Base-by-base conservation (phyloP, 495 filamentous ascomycete species). In the Penicillium subrubescens region DNA sequence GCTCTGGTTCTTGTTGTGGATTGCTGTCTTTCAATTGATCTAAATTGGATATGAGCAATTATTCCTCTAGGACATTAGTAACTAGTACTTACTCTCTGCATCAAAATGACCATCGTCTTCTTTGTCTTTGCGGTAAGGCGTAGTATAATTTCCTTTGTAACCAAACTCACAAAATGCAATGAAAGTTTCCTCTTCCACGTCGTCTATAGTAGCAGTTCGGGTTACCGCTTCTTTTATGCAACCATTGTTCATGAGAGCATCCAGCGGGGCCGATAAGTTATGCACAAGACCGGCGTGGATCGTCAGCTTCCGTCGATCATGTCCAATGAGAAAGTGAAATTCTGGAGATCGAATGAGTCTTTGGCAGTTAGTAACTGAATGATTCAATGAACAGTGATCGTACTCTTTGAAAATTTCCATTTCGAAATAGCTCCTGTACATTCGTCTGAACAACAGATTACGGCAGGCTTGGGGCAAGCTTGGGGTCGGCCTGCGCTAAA, bases 171-270 rank as follows among this genome's bases (percentile, higher is more conserved):
- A 63, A 34, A 63, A 63, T 25, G 11, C 23, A 39, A 63, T 34
- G 37, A 63, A 63, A 2, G 61, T 59, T 50, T 78, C 67, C 58
- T 81, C 80, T 34, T 83, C 68, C 41, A 57, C 51, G 17, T 61
- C 34, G 2, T 59, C 46, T 27, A 59, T 51, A 29, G 35, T 35
- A 34, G 61, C 41, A 23, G 31, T n/a, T 53, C 54, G 10, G 21
- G 33, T 6, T 34, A 46, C 15, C 5, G 39, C 57, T 41, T 63
- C 61, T 63, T 59, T 59, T 54, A 63, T 63, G 1, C 3, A 41
- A 57, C 61, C 23, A 59, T 63, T 63, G 14, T 63, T 63, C 10
- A 63, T 63, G 6, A 63, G 44, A 50, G 33, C 15, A 23, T 37
- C 27, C 5, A 63, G 52, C 27, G 61, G 54, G 44, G 27, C 25